Base-by-base conservation (phyloP, 345 rosid genomes). In the Gossypium longicalyx region DNA sequence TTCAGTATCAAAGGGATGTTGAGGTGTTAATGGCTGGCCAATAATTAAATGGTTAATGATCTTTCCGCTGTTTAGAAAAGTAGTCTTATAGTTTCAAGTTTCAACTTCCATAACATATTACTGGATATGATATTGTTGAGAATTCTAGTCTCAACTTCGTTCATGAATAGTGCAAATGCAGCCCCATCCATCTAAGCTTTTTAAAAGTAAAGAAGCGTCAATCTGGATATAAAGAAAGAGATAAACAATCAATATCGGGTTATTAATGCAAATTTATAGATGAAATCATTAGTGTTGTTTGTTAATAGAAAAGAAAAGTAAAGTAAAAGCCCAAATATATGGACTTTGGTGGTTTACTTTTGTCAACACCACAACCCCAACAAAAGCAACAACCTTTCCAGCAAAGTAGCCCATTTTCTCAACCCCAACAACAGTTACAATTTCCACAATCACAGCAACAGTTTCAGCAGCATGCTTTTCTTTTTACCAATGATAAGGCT, bases 401-500 rank as follows among this genome's bases (percentile, higher is more conserved):
- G 65, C 87, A 83, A 71, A 84, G 67, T 69, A 29, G n/a, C 52
- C 78, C 87, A 43, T 73, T 86, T 60, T 89, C 88, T 77, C 74
- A 86, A 48, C 87, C 62, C 5, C 85, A 57, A 11, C 80, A 70
- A 4, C 82, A 74, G 68, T 68, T 71, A 3, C 77, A 73, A 12
- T 76, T 74, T 9, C 70, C 12, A 9, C 76, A 70, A 2, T 85
- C 79, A 5, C 83, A 57, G 11, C 80, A 70, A 4, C 82, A 73
- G 68, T 68, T 74, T 34, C 85, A 60, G 22, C 92, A 87, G 12
- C 98, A 88, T 23, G 68, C 86, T 74, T 92, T 85, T 84, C 81
- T 92, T 74, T 87, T 91, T 72, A 92, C 95, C 19, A 89, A 84
- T 77, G 98, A 94, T 4, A 91, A 82, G 71, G 81, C 93, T 15